phyloP scores from a whole-genome alignment of 2,329 filamentous ascomycete genomes.

The Aspergillus transmontanensis region DNA sequence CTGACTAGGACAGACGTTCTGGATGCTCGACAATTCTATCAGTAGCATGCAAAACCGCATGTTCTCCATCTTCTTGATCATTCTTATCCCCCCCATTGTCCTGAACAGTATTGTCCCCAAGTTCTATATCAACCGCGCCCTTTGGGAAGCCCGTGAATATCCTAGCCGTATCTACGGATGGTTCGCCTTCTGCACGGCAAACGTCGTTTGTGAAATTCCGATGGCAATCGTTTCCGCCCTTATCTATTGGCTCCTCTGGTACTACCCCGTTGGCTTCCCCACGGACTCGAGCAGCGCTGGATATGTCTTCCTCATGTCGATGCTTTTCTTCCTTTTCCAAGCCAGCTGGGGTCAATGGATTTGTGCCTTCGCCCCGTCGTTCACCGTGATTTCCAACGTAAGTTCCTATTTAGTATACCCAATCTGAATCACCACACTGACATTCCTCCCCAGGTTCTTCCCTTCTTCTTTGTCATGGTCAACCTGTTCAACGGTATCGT shows the following conservation, averaged over 20 bases:
- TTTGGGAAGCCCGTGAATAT: slow-evolving; percentile 74
- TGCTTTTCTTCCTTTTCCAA: slow-evolving; percentile 77
- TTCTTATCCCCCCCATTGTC: slow-evolving; percentile 69
- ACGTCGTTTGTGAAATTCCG: slow-evolving; percentile 73
- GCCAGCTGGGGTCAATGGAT: slow-evolving; percentile 82
- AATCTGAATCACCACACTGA: not conserved
- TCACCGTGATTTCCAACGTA: slow-evolving; percentile 73
- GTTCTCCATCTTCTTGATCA: slow-evolving; percentile 70
- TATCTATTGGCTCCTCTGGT: slow-evolving; percentile 76
- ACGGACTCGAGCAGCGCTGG: slow-evolving; percentile 66
- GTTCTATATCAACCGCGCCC: slow-evolving; percentile 71
- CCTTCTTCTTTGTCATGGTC: slow-evolving; percentile 81
- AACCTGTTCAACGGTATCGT: slow-evolving; percentile 77
- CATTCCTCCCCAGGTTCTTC: slow-evolving; percentile 54
- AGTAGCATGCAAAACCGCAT: slow-evolving; percentile 75
- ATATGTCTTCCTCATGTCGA: slow-evolving; percentile 76
- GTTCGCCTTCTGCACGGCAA: slow-evolving; percentile 74
- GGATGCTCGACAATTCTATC: slow-evolving; percentile 65
- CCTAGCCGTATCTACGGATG: slow-evolving; percentile 77
- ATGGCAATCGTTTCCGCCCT: slow-evolving; percentile 65
- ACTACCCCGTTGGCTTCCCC: slow-evolving; percentile 73
- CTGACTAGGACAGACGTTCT: slow-evolving; percentile 61
- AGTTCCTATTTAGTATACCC: slow-evolving; percentile 13
- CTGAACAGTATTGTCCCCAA: slow-evolving; percentile 76
- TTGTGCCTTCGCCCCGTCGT: slow-evolving; percentile 75